Conservation (phyloP, 176 grass and related monocot species). For the Oryza longistaminata region DNA sequence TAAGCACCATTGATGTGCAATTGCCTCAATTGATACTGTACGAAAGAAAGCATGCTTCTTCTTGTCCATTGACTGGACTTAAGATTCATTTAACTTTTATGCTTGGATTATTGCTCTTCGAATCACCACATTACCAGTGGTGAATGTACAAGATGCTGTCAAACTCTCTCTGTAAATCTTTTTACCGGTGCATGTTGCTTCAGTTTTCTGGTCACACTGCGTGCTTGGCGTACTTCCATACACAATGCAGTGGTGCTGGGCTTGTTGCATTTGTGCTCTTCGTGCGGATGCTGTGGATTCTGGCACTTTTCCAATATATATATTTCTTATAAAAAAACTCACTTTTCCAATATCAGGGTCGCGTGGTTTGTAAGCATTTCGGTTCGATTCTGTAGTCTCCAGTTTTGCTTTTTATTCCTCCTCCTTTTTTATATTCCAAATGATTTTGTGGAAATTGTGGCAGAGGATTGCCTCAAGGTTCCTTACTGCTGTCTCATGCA, state of each 20-base stretch:
- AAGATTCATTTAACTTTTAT: neutral
- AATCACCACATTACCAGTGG: neutral
- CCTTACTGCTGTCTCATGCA: neutral
- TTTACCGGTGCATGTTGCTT: neutral
- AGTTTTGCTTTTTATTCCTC: neutral
- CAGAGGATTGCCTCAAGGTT: neutral
- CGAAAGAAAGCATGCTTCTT: conserved; percentile 3
- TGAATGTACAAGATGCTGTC: neutral
- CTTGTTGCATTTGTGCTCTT: neutral
- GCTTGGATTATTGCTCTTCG: neutral
- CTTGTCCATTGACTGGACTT: neutral
- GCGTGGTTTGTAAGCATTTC: conserved; percentile 47
- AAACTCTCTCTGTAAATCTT: neutral
- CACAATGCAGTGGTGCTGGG: conserved; percentile 6
- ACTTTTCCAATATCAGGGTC: neutral
- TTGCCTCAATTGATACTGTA: neutral
- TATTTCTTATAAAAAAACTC: too few relatives aligned
- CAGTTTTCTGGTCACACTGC: neutral
- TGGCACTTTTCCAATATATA: neutral
- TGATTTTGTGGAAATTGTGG: neutral
- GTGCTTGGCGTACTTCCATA: neutral
- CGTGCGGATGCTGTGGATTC: conserved; percentile 5
- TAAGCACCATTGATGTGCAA: neutral
- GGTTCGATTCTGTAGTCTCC: conserved; percentile 14
- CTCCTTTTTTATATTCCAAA: neutral